A percentile compares a stretch with the other conserved stretches of the same genome.
Evolutionary conservation across 805 yeast genomes (phyloP).

Genomic region (Saccharomycopsis malanga): DNA sequence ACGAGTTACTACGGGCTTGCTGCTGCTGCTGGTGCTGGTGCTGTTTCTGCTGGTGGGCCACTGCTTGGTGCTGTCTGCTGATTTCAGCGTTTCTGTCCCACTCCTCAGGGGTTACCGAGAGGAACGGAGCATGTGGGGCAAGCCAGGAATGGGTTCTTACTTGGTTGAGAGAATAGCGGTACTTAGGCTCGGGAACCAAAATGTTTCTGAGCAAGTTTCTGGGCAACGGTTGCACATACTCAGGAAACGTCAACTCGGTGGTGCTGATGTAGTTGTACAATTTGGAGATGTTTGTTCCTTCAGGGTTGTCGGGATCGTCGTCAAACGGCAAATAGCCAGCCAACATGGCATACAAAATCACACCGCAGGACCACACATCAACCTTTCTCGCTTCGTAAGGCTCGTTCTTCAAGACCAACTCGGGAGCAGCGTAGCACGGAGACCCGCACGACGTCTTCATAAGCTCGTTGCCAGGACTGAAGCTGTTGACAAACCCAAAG

Average conservation of each 20-base stretch:
- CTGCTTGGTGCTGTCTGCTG: slow-evolving; percentile 1
- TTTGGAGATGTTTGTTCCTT: slow-evolving; percentile 87
- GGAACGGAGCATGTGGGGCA: slow-evolving; percentile 71
- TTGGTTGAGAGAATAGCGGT: slow-evolving; percentile 59
- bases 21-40: slow-evolving; percentile 4
- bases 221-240: slow-evolving; percentile 82
- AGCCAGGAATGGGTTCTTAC: slow-evolving; percentile 85
- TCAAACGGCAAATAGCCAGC: slow-evolving; percentile 97
- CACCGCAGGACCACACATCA: slow-evolving; percentile 97
- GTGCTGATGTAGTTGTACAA: slow-evolving; percentile 86
- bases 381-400: slow-evolving; percentile 91
- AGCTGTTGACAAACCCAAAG: slow-evolving; percentile 93
- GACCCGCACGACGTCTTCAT: slow-evolving; percentile 97
- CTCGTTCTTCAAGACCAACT: slow-evolving; percentile 68
- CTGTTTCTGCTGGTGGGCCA: slow-evolving; percentile 3
- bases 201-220: slow-evolving; percentile 83
- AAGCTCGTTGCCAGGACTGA: slow-evolving; percentile 49
- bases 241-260: slow-evolving; percentile 92
- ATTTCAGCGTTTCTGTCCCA: slow-evolving; percentile 58
- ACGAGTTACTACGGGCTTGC: not conserved
- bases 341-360: slow-evolving; percentile 90
- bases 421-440: slow-evolving; percentile 99
- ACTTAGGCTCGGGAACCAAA: slow-evolving; percentile 76
- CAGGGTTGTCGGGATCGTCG: slow-evolving; percentile 95
- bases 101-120: slow-evolving; percentile 79